phyloP scores from a whole-genome alignment of 2,329 filamentous ascomycete genomes.

The Lecanicillium sp. region DNA sequence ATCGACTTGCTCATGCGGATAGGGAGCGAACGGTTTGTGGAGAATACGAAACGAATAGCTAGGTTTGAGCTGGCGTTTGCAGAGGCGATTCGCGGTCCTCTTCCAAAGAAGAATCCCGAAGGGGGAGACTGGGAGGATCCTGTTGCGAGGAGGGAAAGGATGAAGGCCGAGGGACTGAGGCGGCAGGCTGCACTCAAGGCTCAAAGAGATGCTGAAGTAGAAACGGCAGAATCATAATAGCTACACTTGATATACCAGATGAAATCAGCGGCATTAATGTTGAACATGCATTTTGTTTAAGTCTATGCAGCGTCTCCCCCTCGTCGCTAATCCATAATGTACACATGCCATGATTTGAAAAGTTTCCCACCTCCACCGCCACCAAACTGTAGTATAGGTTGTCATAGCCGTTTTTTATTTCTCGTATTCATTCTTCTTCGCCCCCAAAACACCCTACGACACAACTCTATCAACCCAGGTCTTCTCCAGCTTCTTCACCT shows the following conservation, averaged over 20 bases:
- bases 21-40: slow-evolving; percentile 64
- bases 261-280: neutral
- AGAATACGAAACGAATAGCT: slow-evolving; percentile 59
- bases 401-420: slow-evolving; percentile 1
- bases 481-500: slow-evolving; percentile 80
- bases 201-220: slow-evolving; percentile 9
- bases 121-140: slow-evolving; percentile 48
- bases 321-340: slow-evolving; percentile 11
- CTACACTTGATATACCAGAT: too few relatives aligned
- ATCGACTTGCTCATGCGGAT: slow-evolving; percentile 58
- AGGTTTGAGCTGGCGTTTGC: slow-evolving; percentile 50
- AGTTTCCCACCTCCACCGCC: neutral
- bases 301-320: slow-evolving; percentile 9
- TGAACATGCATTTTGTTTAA: neutral
- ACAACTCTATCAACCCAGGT: slow-evolving; percentile 81
- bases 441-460: slow-evolving; percentile 24
- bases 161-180: slow-evolving; percentile 48
- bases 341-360: slow-evolving; percentile 4
- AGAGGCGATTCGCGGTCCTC: slow-evolving; percentile 20
- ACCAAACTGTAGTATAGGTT: slow-evolving; percentile 10
- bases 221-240: slow-evolving; percentile 5
- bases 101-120: slow-evolving; percentile 19
- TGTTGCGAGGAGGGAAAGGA: slow-evolving; percentile 42
- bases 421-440: slow-evolving; percentile 10
- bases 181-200: slow-evolving; percentile 35